Conservation (phyloP, 1,284 basidiomycete genomes). For the Phellinidium pouzarii region DNA sequence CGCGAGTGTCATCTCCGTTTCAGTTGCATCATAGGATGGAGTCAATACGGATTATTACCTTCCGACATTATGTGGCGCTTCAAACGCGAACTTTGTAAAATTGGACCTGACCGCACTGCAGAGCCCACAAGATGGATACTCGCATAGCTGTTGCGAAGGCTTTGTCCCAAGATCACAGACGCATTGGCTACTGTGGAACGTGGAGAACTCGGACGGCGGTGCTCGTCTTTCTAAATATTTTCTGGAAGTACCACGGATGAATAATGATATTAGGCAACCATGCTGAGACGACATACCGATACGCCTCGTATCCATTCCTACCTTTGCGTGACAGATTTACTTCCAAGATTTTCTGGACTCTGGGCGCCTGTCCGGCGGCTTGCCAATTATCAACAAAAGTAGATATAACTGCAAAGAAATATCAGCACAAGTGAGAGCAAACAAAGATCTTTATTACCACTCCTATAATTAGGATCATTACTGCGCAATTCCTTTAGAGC, state of each 20-base stretch:
- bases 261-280: background rate
- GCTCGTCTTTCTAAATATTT: constrained; percentile 28
- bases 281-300: constrained; percentile 32
- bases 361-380: constrained; percentile 28
- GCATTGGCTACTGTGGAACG: constrained; percentile 55
- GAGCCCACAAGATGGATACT: constrained; percentile 54
- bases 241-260: constrained; percentile 19
- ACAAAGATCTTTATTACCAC: constrained; percentile 26
- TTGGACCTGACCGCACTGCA: constrained; percentile 49
- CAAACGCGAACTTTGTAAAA: constrained; percentile 51
- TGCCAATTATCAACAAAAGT: constrained; percentile 45
- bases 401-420: constrained; percentile 27
- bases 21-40: background rate
- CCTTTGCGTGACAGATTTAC: constrained; percentile 35
- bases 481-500: constrained; percentile 35
- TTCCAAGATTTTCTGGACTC: constrained; percentile 48
- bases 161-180: constrained; percentile 58
- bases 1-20: background rate
- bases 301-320: constrained; percentile 34
- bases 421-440: constrained; percentile 1
- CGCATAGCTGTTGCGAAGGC: constrained; percentile 37
- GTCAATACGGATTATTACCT: constrained; percentile 32
- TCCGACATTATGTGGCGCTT: constrained; percentile 40
- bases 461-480: constrained; percentile 35
- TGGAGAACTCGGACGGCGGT: constrained; percentile 36